Conservation (phyloP, 495 filamentous ascomycete species). For the Elaphomyces granulatus region DNA sequence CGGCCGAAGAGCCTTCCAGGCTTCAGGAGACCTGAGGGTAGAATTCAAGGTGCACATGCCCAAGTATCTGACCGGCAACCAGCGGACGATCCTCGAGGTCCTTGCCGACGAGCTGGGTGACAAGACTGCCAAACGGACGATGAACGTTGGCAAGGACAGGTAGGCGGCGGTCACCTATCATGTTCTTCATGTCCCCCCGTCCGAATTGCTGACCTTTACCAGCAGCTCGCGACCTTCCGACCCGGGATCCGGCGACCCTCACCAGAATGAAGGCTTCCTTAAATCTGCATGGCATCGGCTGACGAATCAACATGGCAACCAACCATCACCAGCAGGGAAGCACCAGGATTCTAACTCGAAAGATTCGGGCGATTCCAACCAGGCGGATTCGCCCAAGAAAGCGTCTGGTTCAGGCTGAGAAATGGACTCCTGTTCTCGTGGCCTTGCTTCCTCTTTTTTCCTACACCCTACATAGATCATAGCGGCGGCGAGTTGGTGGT, state of each 20-base stretch:
- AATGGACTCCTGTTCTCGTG: too few species aligned
- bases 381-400: slow-evolving; percentile 43
- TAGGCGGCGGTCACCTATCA: slow-evolving; percentile 18
- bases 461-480: too few species aligned
- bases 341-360: slow-evolving; percentile 22
- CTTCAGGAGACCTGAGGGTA: slow-evolving; percentile 69
- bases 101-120: slow-evolving; percentile 90
- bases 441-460: too few species aligned
- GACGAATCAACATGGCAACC: slow-evolving; percentile 49
- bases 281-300: slow-evolving; percentile 82
- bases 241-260: slow-evolving; percentile 21
- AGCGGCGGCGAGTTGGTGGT: slow-evolving; percentile 7
- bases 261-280: slow-evolving; percentile 71
- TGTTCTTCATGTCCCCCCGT: not conserved
- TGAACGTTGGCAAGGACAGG: slow-evolving; percentile 49
- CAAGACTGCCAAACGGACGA: slow-evolving; percentile 78
- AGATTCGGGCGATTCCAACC: slow-evolving; percentile 21
- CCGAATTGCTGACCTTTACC: slow-evolving; percentile 1
- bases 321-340: slow-evolving; percentile 15
- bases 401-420: slow-evolving; percentile 44
- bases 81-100: slow-evolving; percentile 84
- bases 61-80: slow-evolving; percentile 77
- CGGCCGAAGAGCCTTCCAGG: slow-evolving; percentile 32
- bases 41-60: slow-evolving; percentile 95
- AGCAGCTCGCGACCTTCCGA: slow-evolving; percentile 4